Percentiles rank a stretch among this genome's conserved stretches.
These are phyloP conservation scores for Globisporangium perplexum DNA, from an alignment of 352 stramenopile species.

Conservation along the genomic window DNA sequence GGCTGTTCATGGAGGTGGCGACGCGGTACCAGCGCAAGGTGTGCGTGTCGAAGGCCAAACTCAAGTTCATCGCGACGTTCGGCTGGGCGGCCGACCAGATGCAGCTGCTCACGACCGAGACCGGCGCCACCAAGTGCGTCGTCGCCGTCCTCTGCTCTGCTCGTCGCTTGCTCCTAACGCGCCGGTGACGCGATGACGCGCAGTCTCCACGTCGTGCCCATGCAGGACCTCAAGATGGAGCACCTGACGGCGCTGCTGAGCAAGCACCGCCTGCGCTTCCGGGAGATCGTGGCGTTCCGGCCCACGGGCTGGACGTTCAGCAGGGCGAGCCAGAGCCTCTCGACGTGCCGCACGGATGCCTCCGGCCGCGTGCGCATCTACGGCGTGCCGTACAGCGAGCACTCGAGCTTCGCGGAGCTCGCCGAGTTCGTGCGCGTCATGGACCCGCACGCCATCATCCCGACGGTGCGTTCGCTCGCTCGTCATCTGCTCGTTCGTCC, in stretches of 20 bases:
- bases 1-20: conserved; percentile 94
- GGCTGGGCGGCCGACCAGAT: conserved; percentile 79
- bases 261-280: conserved; percentile 65
- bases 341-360: conserved; percentile 71
- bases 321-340: conserved; percentile 40
- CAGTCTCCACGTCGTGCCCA: conserved; percentile 90
- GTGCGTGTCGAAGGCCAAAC: conserved; percentile 71
- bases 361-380: conserved; percentile 88
- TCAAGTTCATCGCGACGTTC: conserved; percentile 85
- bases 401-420: conserved; percentile 95
- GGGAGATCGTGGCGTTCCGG: conserved; percentile 91
- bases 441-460: conserved; percentile 88
- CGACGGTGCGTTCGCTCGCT: conserved; percentile 57
- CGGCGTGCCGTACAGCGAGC: conserved; percentile 95
- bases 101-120: conserved; percentile 84
- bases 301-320: conserved; percentile 92
- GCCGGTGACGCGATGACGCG: too few relatives aligned
- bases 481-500: too few relatives aligned
- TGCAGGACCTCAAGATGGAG: conserved; percentile 93
- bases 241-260: conserved; percentile 57
- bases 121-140: conserved; percentile 57
- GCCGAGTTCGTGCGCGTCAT: conserved; percentile 88
- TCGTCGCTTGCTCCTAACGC: too few relatives aligned
- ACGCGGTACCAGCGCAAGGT: conserved; percentile 64
- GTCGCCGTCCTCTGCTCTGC: background rate